These are phyloP conservation scores for Rubroshorea leprosula DNA, from an alignment of 345 rosid genomes.

Conservation along the genomic window DNA sequence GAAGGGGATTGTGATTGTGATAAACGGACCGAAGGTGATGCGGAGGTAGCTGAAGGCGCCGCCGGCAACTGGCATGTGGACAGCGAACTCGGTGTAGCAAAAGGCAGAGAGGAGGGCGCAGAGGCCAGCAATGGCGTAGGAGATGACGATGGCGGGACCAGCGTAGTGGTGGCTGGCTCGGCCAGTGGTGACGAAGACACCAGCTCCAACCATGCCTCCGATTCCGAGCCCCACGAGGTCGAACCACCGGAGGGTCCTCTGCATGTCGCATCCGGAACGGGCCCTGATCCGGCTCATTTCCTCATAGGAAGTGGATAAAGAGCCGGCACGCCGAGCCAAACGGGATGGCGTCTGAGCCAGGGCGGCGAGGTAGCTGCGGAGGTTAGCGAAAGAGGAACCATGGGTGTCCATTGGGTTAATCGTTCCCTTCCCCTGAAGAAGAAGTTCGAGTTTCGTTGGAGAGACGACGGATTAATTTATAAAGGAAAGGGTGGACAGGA, in stretches of 20 bases:
- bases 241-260: conserved; percentile 67
- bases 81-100: conserved; percentile 98
- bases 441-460: neutral
- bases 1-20: neutral
- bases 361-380: conserved; percentile 53
- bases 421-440: no score
- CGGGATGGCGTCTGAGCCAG: conserved; percentile 67
- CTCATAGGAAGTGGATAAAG: conserved; percentile 63
- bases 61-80: conserved; percentile 92
- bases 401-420: conserved; percentile 23
- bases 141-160: conserved; percentile 78
- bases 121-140: conserved; percentile 94
- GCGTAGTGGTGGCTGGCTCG: conserved; percentile 50
- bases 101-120: conserved; percentile 95
- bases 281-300: conserved; percentile 59
- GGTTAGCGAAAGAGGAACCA: conserved; percentile 56
- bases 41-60: conserved; percentile 96
- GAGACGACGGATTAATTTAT: neutral
- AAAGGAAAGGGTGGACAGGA: no score
- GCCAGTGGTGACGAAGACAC: conserved; percentile 83
- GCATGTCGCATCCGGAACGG: conserved; percentile 65
- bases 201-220: conserved; percentile 99
- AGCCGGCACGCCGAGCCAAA: conserved; percentile 55
- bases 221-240: conserved; percentile 83
- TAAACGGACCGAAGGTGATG: conserved; percentile 61